phyloP scores from a whole-genome alignment of 2,329 filamentous ascomycete genomes.

The Elsinoe batatas region DNA sequence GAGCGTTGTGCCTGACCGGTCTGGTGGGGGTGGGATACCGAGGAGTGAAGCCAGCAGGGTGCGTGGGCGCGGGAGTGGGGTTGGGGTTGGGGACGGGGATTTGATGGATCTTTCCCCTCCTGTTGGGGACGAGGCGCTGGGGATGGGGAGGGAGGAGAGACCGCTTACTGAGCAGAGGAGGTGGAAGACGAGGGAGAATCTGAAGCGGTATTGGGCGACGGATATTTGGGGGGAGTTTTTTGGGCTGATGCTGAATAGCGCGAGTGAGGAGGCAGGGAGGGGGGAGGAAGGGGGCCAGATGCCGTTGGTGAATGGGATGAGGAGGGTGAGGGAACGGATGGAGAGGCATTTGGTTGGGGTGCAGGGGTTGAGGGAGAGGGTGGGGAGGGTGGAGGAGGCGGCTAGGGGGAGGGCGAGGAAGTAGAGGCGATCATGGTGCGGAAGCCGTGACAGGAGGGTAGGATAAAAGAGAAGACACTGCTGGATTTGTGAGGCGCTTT shows the following conservation, averaged over 20 bases:
- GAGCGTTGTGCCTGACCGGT: conserved; percentile 52
- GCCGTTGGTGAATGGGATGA: conserved; percentile 65
- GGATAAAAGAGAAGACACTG: neutral
- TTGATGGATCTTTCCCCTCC: conserved; percentile 32
- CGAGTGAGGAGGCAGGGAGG: conserved; percentile 44
- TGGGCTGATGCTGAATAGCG: conserved; percentile 76
- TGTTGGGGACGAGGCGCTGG: conserved; percentile 44
- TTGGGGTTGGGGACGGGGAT: neutral
- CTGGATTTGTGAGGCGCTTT: neutral
- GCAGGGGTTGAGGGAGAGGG: conserved; percentile 44
- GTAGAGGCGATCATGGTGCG: neutral
- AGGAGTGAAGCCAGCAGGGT: conserved; percentile 39
- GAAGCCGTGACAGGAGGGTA: neutral
- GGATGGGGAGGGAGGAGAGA: neutral
- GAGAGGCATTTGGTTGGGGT: conserved; percentile 74
- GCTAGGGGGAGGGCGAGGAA: conserved; percentile 34
- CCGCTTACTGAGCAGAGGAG: conserved; percentile 37
- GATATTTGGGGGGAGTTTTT: conserved; percentile 82
- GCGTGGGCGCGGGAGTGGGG: neutral
- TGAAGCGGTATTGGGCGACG: conserved; percentile 95
- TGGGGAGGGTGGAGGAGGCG: conserved; percentile 58
- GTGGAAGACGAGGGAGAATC: conserved; percentile 68
- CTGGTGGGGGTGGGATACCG: conserved; percentile 36
- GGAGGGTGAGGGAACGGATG: conserved; percentile 62
- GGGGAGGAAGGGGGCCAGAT: conserved; percentile 56